Evolutionary conservation across 2,329 filamentous ascomycete species (phyloP).

Genomic region (Fusarium fracticaudum): DNA sequence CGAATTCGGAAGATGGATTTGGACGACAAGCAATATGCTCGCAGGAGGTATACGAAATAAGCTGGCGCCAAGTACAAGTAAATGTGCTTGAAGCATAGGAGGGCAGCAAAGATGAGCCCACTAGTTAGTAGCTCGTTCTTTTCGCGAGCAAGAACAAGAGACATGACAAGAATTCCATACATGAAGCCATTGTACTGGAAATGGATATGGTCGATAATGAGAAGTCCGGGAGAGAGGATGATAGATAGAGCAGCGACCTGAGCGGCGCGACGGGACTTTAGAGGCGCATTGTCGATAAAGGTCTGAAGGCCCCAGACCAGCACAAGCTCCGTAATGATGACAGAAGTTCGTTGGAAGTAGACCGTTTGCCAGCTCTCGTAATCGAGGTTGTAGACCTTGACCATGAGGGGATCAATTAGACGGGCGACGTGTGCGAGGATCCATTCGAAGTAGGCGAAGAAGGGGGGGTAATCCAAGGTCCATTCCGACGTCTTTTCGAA

Average conservation of each 20-base stretch:
- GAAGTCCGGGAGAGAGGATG: conserved; percentile 87
- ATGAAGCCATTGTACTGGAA: conserved; percentile 99
- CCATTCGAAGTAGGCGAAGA: conserved; percentile 99
- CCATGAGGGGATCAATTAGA: conserved; percentile 82
- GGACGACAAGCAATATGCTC: conserved; percentile 85
- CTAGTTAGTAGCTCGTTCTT: conserved; percentile 79
- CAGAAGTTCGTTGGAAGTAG: conserved; percentile 91
- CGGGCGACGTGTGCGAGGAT: conserved; percentile 81
- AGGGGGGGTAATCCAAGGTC: conserved; percentile 98
- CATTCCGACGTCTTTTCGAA: conserved; percentile 98
- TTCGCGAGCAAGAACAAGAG: conserved; percentile 82
- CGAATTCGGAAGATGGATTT: conserved; percentile 79
- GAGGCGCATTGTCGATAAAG: conserved; percentile 78
- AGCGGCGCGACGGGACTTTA: conserved; percentile 74
- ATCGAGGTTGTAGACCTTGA: conserved; percentile 80
- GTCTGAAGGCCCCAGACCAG: conserved; percentile 83
- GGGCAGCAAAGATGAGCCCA: conserved; percentile 82
- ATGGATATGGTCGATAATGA: conserved; percentile 98
- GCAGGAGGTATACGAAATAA: conserved; percentile 93
- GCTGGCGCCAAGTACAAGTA: conserved; percentile 96
- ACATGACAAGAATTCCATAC: conserved; percentile 89
- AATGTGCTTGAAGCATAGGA: conserved; percentile 97
- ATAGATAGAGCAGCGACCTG: conserved; percentile 91
- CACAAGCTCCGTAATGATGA: conserved; percentile 85
- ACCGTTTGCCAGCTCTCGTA: conserved; percentile 95